Base-by-base conservation (phyloP, 495 filamentous ascomycete genomes). In the Penicillium canescens region DNA sequence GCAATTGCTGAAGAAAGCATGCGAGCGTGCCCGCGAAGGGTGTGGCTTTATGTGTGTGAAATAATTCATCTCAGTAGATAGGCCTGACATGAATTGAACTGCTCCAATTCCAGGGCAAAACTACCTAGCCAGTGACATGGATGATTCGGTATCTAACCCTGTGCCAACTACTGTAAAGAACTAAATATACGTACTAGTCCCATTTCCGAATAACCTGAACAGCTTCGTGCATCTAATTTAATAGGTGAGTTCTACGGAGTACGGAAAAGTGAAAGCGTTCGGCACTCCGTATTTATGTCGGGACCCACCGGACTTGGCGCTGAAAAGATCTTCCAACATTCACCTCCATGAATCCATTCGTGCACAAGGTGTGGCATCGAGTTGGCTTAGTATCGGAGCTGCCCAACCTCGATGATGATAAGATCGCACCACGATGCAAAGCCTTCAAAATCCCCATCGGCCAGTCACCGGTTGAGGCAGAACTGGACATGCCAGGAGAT, bases 41-140 rank as follows among this genome's bases (percentile, higher is more conserved):
- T 78, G 96, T 50, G 92, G 86, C 6, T 95, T 98, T 61, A 77
- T 96, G 63, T 81, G 78, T 50, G 84, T 96, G 21, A 96, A 92
- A 63, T 88, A 13, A 51, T 42, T 0, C 23, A n/a, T 12, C 4
- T 3, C 18, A 16, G 12, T 2, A 7, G 14, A 14, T 34, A 31
- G 28, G 6, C 9, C 6, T 2, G 8, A 31, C 23, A 6, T 24
- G 3, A 6, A 6, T 31, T 31, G 18, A 18, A 18, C 18, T 18
- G 18, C 18, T 18, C 18, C 1, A 18, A 18, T 18, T 31, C 28
- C 28, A 24, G 23, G 6, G 23, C 23, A 24, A 24, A 24, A 24
- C 3, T 24, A 24, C 6, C 23, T 24, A 24, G 18, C 18, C 18
- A 18, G 23, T 24, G 28, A 31, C 28, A 31, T 31, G 28, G 4